Evolutionary conservation across 345 rosid species (phyloP), one percentile per base, ranked within the genome.

Genomic region (Boechera retrofracta): DNA sequence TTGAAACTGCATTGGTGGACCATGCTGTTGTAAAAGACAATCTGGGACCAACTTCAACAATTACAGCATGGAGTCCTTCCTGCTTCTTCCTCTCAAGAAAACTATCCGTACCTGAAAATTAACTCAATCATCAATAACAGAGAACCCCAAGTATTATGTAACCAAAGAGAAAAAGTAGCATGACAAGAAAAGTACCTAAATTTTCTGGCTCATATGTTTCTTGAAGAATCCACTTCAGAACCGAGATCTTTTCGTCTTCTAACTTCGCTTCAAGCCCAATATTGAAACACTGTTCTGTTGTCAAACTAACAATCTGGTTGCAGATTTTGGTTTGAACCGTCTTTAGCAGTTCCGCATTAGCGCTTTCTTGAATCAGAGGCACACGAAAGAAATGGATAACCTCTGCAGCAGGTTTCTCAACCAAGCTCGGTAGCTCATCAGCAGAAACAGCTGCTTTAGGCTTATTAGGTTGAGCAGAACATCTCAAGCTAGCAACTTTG

Each of bases 131-230:
- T 72, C 64, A 71, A 38, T 28, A 47, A 64, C 66, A 39, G 2
- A 71, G 15, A 56, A 39, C 0, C 35, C 0, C 18, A 36, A 26
- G 29, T 4, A 48, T 5, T 29, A 12, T 1, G 35, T 45, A 52
- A 53, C 13, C 5, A 16, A 31, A 32, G 12, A 41, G 0, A 31
- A 15, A 15, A 32, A 4, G 15, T 3, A 61, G 61, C 39, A 71
- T 41, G 60, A 33, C 0, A 79, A 0, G 26, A 68, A 55, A 4
- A 44, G 75, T 39, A 35, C 85, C 98, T 83, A 92, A 73, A 80
- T 90, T 94, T 74, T 94, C 98, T 0, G 98, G 97, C 81, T 90
- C 98, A 21, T 84, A 94, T 0, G 98, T 92, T 74, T 94, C 98
- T 66, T 84, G 91, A 65, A 92, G 89, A 86, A 94, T 86, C 98